Evolutionary conservation across 2,329 filamentous ascomycete genomes (phyloP).

Genomic region (Aspergillus sp.): DNA sequence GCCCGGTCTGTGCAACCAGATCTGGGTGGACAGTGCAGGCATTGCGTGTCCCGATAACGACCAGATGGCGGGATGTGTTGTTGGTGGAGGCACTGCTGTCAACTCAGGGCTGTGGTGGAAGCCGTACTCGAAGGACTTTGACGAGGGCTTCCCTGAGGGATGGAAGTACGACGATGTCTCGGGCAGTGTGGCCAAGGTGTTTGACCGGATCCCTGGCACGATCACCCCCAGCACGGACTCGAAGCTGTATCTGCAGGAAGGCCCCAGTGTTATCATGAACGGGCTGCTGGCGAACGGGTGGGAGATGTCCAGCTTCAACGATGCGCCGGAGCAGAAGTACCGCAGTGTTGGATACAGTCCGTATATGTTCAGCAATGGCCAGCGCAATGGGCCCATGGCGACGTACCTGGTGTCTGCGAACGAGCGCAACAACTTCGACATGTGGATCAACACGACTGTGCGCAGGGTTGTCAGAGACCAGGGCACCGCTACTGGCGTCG

Average conservation of each 20-base stretch:
- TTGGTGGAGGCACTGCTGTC: conserved; percentile 29
- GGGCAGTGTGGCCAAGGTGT: conserved; percentile 60
- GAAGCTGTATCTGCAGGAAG: conserved; percentile 65
- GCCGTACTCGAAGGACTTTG: conserved; percentile 62
- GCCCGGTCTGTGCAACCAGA: conserved; percentile 59
- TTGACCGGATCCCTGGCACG: conserved; percentile 69
- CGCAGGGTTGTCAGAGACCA: conserved; percentile 64
- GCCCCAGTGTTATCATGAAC: conserved; percentile 61
- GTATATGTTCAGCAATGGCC: conserved; percentile 67
- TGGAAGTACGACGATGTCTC: conserved; percentile 68
- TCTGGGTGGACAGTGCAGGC: conserved; percentile 55
- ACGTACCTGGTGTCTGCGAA: conserved; percentile 68
- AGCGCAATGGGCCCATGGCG: conserved; percentile 67
- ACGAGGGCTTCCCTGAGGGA: conserved; percentile 69
- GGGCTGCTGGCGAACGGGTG: conserved; percentile 63
- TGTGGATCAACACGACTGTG: conserved; percentile 67
- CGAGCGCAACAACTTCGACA: conserved; percentile 62
- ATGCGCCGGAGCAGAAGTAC: conserved; percentile 63
- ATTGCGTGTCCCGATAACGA: conserved; percentile 64
- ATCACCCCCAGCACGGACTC: conserved; percentile 65
- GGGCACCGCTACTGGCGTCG: conserved; percentile 58
- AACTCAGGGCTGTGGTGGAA: conserved; percentile 41
- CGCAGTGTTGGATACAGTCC: conserved; percentile 62
- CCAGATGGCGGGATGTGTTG: conserved; percentile 25
- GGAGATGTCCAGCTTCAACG: conserved; percentile 61